phyloP scores from a whole-genome alignment of 2,329 filamentous ascomycete genomes.

The Epichloe baconii region DNA sequence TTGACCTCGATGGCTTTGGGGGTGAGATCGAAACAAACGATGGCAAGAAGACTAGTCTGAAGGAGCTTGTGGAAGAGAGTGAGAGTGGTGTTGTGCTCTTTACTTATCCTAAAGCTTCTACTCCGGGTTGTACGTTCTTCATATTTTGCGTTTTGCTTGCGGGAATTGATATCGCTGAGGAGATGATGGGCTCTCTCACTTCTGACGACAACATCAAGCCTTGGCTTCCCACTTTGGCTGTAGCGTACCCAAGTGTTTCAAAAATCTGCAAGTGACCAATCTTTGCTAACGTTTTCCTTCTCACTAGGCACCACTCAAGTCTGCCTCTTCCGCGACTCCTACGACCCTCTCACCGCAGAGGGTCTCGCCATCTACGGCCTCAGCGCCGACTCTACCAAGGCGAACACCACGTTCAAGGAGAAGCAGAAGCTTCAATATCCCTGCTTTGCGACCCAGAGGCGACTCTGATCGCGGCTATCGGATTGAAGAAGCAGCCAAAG shows the following conservation, averaged over 20 bases:
- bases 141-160: neutral
- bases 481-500: conserved; percentile 73
- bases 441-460: conserved; percentile 71
- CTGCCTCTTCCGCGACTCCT: conserved; percentile 83
- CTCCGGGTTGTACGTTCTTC: conserved; percentile 71
- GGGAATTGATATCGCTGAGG: conserved; percentile 1
- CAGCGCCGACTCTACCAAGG: conserved; percentile 74
- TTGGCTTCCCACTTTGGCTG: too few species aligned
- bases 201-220: too few species aligned
- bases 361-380: conserved; percentile 85
- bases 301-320: conserved; percentile 74
- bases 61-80: conserved; percentile 70
- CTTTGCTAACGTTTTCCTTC: neutral
- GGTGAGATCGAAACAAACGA: conserved; percentile 76
- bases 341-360: conserved; percentile 59
- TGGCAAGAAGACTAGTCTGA: conserved; percentile 65
- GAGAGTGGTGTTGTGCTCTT: conserved; percentile 81
- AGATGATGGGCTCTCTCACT: neutral
- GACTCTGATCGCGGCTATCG: conserved; percentile 70
- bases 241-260: too few species aligned
- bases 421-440: conserved; percentile 85
- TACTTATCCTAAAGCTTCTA: conserved; percentile 90
- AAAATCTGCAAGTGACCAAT: neutral
- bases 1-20: conserved; percentile 47
- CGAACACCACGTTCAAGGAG: conserved; percentile 83